Conservation (phyloP, 306 rosid genomes). For the Cucurbita argyrosperma region DNA sequence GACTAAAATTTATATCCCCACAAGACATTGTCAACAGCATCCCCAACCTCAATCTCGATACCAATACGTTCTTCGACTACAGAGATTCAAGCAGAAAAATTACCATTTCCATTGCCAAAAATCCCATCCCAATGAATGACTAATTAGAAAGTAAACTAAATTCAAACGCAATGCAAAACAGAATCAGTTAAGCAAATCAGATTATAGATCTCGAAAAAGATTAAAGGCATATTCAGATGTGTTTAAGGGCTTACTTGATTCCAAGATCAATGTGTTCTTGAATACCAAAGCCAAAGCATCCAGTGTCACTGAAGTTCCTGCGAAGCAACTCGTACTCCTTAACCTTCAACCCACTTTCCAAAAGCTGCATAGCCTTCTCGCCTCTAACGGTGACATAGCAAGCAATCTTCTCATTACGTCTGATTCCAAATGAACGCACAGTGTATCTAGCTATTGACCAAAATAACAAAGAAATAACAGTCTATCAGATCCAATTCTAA, state of each 20-base stretch:
- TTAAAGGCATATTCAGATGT: background rate
- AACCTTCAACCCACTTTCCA: constrained; percentile 79
- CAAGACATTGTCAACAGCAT: background rate
- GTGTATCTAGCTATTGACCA: constrained; percentile 53
- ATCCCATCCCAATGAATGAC: background rate
- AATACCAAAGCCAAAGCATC: constrained; percentile 80
- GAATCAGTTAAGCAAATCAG: background rate
- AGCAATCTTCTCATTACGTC: constrained; percentile 79
- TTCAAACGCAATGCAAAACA: background rate
- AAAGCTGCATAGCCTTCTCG: constrained; percentile 76
- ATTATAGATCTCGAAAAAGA: too few species aligned
- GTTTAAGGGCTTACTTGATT: constrained; percentile 46
- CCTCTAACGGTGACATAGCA: constrained; percentile 84
- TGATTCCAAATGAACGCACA: constrained; percentile 64
- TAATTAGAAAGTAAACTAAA: background rate
- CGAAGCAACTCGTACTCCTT: constrained; percentile 68
- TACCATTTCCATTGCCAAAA: background rate
- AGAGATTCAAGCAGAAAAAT: background rate
- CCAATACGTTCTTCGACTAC: background rate
- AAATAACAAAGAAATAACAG: background rate
- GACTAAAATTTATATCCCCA: background rate
- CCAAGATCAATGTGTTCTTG: constrained; percentile 84
- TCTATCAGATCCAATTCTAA: background rate
- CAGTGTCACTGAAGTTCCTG: constrained; percentile 74
- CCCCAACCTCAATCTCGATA: background rate